Percentiles rank a stretch among this genome's conserved stretches.
Conservation (phyloP, 306 rosid genomes). For the Fragaria nilgerrensis region DNA sequence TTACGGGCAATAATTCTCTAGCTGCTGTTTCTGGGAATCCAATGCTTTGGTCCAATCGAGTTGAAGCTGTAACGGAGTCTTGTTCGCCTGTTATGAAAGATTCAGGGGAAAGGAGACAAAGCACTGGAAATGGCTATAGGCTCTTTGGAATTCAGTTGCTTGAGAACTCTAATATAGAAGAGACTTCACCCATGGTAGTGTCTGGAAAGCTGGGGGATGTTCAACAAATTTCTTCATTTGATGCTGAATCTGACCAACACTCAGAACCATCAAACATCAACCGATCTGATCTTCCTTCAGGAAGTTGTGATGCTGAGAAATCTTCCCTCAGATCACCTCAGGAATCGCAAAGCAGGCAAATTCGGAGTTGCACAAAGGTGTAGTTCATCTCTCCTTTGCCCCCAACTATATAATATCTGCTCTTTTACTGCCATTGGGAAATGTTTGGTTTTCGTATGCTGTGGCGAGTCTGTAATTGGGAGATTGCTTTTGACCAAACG, state of each 20-base stretch:
- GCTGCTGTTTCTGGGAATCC: conserved; percentile 60
- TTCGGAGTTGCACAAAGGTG: conserved; percentile 99
- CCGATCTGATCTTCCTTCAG: conserved; percentile 77
- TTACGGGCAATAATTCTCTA: conserved; percentile 60
- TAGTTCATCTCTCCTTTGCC: conserved; percentile 20
- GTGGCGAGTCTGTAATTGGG: neutral
- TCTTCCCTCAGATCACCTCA: conserved; percentile 76
- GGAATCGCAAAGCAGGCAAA: conserved; percentile 86
- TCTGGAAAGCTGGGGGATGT: conserved; percentile 54
- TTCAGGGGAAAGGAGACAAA: conserved; percentile 63
- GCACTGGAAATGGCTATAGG: conserved; percentile 70
- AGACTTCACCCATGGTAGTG: conserved; percentile 43
- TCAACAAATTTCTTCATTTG: conserved; percentile 50
- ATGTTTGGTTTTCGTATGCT: neutral
- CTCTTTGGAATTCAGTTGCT: conserved; percentile 87
- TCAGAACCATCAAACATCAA: conserved; percentile 87
- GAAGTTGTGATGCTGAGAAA: conserved; percentile 90
- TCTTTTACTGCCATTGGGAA: neutral
- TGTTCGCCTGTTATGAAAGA: conserved; percentile 57
- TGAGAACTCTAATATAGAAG: conserved; percentile 59
- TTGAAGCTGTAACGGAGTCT: conserved; percentile 58
- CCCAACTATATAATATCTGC: neutral
- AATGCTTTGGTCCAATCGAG: conserved; percentile 61
- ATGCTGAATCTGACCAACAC: conserved; percentile 72
- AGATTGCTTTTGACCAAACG: neutral